Evolutionary conservation across 2,329 filamentous ascomycete species (phyloP), one percentile per base, ranked within the genome.

Genomic region (Thelonectria olida): DNA sequence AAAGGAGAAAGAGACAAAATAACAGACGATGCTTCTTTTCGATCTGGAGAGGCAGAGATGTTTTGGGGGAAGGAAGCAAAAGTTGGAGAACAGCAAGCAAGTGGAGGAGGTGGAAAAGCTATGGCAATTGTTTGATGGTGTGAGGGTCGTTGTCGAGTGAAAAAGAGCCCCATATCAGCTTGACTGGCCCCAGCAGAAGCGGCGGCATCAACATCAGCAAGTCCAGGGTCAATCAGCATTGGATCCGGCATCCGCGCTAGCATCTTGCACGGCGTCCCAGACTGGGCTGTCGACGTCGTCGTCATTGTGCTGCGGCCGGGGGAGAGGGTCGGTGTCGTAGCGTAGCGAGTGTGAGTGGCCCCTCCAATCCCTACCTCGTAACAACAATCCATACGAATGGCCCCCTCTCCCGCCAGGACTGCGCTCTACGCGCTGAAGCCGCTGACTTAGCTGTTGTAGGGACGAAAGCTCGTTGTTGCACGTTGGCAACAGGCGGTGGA

Each of bases 231-330:
- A 31, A 45, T 38, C 34, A 41, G 38, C n/a, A 41, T n/a, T 19
- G 25, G 13, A 42, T 12, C 54, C 45, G 45, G 45, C 58, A 51
- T 50, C 34, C 27, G 58, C 58, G 42, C 47, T 55, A 61, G 47
- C 58, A 61, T 61, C 54, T 54, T 38, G 53, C 48, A 31, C n/a
- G n/a, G n/a, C n/a, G n/a, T n/a, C n/a, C n/a, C n/a, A n/a, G n/a
- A n/a, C 23, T n/a, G 27, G 34, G 49, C 42, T 27, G 34, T 27
- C 31, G 36, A 38, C 50, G 44, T 44, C 47, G 65, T 58, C 64
- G 60, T 66, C 63, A 69, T 65, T 64, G 50, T 54, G 61, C 58
- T 62, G 61, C 57, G 63, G 45, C 53, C 23, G 54, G 22, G 45
- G 52, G 39, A 25, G 52, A 42, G 57, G 61, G 57, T 57, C 39